phyloP scores from a whole-genome alignment of 345 rosid genomes.

The Clarkia xantiana region DNA sequence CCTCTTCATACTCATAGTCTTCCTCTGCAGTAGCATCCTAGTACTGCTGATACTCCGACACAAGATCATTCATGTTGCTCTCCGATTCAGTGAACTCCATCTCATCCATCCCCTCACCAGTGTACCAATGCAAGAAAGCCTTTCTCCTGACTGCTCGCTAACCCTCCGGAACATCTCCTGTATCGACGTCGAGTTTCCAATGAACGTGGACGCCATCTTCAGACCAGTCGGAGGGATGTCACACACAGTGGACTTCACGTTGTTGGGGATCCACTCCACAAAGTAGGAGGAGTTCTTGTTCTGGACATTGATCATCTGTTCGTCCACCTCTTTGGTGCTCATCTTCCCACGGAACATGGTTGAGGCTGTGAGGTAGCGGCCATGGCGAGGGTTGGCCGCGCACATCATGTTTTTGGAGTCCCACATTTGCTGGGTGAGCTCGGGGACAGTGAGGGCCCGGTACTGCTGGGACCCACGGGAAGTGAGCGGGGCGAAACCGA shows the following conservation, averaged over 20 bases:
- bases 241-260: constrained; percentile 5
- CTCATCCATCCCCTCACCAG: too few species aligned
- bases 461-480: constrained; percentile 10
- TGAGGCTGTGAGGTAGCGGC: constrained; percentile 9
- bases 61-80: too few species aligned
- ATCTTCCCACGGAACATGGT: constrained; percentile 12
- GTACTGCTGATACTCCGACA: too few species aligned
- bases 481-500: constrained; percentile 9
- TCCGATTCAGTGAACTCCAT: too few species aligned
- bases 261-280: constrained; percentile 12
- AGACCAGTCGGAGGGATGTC: constrained; percentile 5
- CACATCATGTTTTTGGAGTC: constrained; percentile 28
- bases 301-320: constrained; percentile 10
- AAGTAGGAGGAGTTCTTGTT: constrained; percentile 8
- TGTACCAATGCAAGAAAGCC: too few species aligned
- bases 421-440: constrained; percentile 25
- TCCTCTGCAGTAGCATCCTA: too few species aligned
- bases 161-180: too few species aligned
- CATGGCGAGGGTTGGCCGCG: constrained; percentile 14
- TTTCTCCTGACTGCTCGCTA: too few species aligned
- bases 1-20: too few species aligned
- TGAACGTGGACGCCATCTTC: too few species aligned
- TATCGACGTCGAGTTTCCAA: too few species aligned
- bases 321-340: constrained; percentile 10
- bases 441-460: constrained; percentile 17